A percentile compares a stretch with the other conserved stretches of the same genome.
Conservation (phyloP, 257 asterid species). For the Solanum sitiens region DNA sequence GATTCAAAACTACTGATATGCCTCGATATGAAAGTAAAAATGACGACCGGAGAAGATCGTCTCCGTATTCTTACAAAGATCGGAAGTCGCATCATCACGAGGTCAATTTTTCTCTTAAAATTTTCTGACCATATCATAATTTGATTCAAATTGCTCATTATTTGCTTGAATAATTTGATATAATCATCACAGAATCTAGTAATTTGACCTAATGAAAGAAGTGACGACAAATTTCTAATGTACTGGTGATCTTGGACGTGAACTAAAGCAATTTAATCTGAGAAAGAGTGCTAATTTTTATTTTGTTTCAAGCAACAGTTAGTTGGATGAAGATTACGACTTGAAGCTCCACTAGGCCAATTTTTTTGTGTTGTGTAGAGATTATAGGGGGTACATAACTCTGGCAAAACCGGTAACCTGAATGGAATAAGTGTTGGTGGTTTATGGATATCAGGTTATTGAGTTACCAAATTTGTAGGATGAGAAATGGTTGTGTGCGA, state of each 20-base stretch:
- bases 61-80: conserved; percentile 35
- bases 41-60: conserved; percentile 40
- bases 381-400: not conserved
- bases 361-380: not conserved
- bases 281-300: not conserved
- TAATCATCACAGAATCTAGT: too few relatives aligned
- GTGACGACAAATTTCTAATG: not conserved
- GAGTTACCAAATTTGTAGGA: not conserved
- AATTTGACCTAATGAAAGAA: not conserved
- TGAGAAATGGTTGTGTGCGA: not conserved
- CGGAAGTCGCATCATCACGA: conserved; percentile 25
- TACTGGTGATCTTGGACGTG: not conserved
- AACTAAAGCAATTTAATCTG: not conserved
- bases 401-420: not conserved
- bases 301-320: not conserved
- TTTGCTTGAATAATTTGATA: not conserved
- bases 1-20: conserved; percentile 11
- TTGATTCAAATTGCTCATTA: not conserved
- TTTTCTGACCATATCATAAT: not conserved
- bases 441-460: not conserved
- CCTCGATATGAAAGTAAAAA: conserved; percentile 37
- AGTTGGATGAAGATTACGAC: not conserved
- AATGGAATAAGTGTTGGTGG: not conserved
- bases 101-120: conserved; percentile 9
- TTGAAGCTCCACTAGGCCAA: not conserved